These are phyloP conservation scores for Saxophila tyrrhenica DNA, from an alignment of 495 filamentous ascomycete genomes.

Conservation along the genomic window DNA sequence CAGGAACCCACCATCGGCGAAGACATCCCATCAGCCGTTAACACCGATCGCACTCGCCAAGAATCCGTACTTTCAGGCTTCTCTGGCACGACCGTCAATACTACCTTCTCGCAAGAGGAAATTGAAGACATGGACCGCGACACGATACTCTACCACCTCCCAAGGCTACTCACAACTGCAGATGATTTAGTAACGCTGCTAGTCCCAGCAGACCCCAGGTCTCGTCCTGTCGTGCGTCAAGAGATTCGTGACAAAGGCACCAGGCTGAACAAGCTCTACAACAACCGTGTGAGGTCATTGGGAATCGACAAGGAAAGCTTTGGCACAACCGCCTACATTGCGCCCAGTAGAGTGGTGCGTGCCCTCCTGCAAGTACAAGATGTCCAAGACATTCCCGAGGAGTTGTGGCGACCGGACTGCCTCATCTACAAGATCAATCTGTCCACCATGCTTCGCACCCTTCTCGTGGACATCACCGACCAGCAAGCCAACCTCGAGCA, in stretches of 20 bases:
- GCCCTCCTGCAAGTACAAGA: slow-evolving; percentile 9
- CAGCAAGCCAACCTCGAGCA: slow-evolving; percentile 1
- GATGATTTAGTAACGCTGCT: slow-evolving; percentile 8
- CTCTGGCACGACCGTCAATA: slow-evolving; percentile 35
- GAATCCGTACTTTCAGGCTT: slow-evolving; percentile 30
- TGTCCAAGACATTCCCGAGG: slow-evolving; percentile 5
- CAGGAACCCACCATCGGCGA: neutral
- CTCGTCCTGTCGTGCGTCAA: slow-evolving; percentile 3
- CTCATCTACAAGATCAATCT: slow-evolving; percentile 21
- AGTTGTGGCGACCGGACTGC: slow-evolving; percentile 17
- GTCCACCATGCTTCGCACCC: slow-evolving; percentile 8
- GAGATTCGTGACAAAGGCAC: slow-evolving; percentile 6
- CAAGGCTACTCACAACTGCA: slow-evolving; percentile 5
- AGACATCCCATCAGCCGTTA: neutral
- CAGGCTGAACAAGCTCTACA: slow-evolving; percentile 8
- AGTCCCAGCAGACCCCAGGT: slow-evolving; percentile 1
- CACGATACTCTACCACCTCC: slow-evolving; percentile 14
- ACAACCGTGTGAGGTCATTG: slow-evolving; percentile 7
- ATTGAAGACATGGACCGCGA: slow-evolving; percentile 18
- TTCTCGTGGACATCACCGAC: slow-evolving; percentile 3
- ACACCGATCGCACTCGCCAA: neutral
- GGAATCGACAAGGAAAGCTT: slow-evolving; percentile 5
- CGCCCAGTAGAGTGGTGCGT: slow-evolving; percentile 12
- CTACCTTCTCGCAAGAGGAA: slow-evolving; percentile 29
- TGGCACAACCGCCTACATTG: slow-evolving; percentile 14